phyloP scores from a whole-genome alignment of 2,329 filamentous ascomycete genomes.

The Neocatenulostroma microsporum region DNA sequence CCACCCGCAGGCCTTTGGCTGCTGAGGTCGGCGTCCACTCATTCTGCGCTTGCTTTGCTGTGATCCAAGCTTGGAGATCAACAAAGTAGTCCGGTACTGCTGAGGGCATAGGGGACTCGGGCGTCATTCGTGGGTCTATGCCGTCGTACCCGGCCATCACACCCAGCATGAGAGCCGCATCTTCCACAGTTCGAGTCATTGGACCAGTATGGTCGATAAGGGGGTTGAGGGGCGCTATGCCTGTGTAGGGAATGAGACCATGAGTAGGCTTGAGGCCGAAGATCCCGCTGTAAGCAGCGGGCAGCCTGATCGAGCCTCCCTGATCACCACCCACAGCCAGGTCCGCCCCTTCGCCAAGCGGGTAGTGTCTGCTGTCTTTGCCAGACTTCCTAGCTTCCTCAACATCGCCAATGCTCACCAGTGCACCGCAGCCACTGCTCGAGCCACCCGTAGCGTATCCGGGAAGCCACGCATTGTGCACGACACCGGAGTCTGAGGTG shows the following conservation, averaged over 20 bases:
- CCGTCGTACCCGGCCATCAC: slow-evolving; percentile 41
- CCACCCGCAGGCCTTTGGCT: slow-evolving; percentile 38
- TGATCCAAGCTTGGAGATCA: slow-evolving; percentile 22
- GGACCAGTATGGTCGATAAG: slow-evolving; percentile 43
- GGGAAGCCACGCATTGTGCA: slow-evolving; percentile 35
- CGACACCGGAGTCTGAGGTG: slow-evolving; percentile 40
- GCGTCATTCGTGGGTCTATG: slow-evolving; percentile 37
- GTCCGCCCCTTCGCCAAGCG: slow-evolving; percentile 28
- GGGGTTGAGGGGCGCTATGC: slow-evolving; percentile 33
- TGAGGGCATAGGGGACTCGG: slow-evolving; percentile 31
- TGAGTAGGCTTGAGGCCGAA: slow-evolving; percentile 35
- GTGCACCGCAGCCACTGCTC: slow-evolving; percentile 27
- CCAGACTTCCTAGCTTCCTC: slow-evolving; percentile 19
- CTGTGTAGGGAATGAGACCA: slow-evolving; percentile 41
- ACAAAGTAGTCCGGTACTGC: slow-evolving; percentile 32
- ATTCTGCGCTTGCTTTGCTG: slow-evolving; percentile 18
- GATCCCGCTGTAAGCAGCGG: slow-evolving; percentile 19
- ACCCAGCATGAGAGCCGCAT: slow-evolving; percentile 32
- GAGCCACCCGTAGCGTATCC: slow-evolving; percentile 31
- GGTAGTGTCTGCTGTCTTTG: slow-evolving; percentile 14
- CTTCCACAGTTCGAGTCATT: slow-evolving; percentile 35
- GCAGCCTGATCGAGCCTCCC: slow-evolving; percentile 20
- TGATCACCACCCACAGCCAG: slow-evolving; percentile 31
- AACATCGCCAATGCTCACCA: slow-evolving; percentile 29
- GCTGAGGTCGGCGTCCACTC: slow-evolving; percentile 26